Evolutionary conservation across 257 asterid species (phyloP).

Genomic region (Solanum rostratum): DNA sequence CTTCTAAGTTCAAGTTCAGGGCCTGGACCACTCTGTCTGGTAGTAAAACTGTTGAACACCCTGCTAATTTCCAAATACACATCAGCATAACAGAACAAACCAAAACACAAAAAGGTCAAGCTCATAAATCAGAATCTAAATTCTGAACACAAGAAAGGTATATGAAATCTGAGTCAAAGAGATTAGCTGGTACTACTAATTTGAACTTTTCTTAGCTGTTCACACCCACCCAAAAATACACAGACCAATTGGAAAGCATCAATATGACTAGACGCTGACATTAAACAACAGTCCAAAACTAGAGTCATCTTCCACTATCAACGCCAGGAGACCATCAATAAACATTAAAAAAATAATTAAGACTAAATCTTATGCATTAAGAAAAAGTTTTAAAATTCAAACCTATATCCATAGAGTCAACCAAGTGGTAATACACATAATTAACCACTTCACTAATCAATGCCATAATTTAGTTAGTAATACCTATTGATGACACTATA

Average conservation of each 20-base stretch:
- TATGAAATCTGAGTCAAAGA: background rate
- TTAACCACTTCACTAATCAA: background rate
- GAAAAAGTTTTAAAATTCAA: background rate
- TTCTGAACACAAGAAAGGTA: background rate
- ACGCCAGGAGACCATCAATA: background rate
- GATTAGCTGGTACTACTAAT: background rate
- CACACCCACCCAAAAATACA: background rate
- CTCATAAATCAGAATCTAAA: background rate
- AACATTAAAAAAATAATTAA: background rate
- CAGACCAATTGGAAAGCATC: background rate
- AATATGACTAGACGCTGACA: background rate
- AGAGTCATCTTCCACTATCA: background rate
- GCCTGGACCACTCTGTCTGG: conserved; percentile 67
- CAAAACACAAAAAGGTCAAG: background rate
- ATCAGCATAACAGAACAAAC: background rate
- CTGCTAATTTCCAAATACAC: conserved; percentile 11
- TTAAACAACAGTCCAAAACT: background rate
- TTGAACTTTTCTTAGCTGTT: background rate
- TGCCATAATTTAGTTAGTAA: background rate
- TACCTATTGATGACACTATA: background rate
- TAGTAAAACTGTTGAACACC: conserved; percentile 37
- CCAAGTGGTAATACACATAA: background rate
- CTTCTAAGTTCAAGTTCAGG: conserved; percentile 40
- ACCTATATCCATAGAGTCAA: background rate
- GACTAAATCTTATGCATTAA: background rate